Conservation (phyloP, 2,329 filamentous ascomycete genomes). For the Neonectria neomacrospora region DNA sequence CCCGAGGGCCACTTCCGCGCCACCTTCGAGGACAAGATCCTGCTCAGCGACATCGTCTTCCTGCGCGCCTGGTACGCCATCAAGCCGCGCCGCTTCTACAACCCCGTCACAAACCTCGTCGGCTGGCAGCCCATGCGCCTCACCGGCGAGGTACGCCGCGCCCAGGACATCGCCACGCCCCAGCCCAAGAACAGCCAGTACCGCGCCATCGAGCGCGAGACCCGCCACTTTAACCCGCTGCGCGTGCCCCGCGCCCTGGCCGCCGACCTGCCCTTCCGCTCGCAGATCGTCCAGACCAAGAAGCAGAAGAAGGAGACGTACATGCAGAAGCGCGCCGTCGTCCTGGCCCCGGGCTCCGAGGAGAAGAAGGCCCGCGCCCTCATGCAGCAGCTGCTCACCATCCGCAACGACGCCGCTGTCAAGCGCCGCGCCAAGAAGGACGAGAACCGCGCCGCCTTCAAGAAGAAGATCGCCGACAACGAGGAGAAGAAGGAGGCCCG, state of each 20-base stretch:
- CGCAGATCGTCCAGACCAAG: constrained; percentile 85
- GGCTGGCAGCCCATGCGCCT: constrained; percentile 95
- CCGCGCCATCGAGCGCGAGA: constrained; percentile 72
- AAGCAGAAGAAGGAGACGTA: constrained; percentile 86
- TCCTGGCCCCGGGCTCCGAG: constrained; percentile 80
- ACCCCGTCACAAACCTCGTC: constrained; percentile 92
- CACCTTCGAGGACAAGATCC: constrained; percentile 98
- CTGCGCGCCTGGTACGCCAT: constrained; percentile 96
- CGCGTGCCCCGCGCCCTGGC: constrained; percentile 83
- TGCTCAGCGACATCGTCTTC: constrained; percentile 97
- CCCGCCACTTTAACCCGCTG: constrained; percentile 82
- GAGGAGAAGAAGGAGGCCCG: constrained; percentile 86
- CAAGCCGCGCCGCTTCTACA: constrained; percentile 95
- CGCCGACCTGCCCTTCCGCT: constrained; percentile 89
- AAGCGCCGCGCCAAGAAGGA: constrained; percentile 89
- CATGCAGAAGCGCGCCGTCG: constrained; percentile 94
- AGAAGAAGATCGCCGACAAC: constrained; percentile 83
- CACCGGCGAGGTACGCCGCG: constrained; percentile 89
- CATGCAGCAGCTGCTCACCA: constrained; percentile 91
- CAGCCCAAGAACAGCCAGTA: constrained; percentile 87
- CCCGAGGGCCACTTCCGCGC: constrained; percentile 96
- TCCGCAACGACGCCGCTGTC: constrained; percentile 89
- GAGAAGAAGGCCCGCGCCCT: constrained; percentile 90
- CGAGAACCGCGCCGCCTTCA: constrained; percentile 81
- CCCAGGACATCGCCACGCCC: constrained; percentile 79